Conservation (phyloP, 2,329 filamentous ascomycete species). For the Escovopsis sp. region DNA sequence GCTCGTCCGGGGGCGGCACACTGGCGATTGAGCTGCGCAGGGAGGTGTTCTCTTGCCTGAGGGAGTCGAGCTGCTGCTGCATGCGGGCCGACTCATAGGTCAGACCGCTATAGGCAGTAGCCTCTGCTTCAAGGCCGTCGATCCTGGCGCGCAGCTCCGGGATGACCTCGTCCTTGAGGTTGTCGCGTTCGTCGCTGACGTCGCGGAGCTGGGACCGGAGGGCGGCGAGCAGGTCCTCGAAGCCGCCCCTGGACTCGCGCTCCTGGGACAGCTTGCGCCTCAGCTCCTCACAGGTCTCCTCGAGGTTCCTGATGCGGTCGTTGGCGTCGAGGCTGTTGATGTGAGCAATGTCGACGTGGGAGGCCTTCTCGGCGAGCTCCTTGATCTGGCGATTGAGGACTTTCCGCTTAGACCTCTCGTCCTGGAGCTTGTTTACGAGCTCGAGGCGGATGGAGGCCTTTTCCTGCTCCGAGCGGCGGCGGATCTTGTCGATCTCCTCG, state of each 20-base stretch:
- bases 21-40: constrained; percentile 26
- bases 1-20: constrained; percentile 7
- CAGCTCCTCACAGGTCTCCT: constrained; percentile 66
- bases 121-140: constrained; percentile 63
- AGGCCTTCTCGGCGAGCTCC: constrained; percentile 63
- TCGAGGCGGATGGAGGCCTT: constrained; percentile 76
- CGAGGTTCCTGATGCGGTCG: constrained; percentile 59
- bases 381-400: constrained; percentile 73
- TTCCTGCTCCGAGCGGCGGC: constrained; percentile 77
- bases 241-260: constrained; percentile 74
- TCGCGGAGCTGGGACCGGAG: constrained; percentile 71
- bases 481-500: constrained; percentile 67
- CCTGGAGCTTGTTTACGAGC: constrained; percentile 71
- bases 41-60: constrained; percentile 52
- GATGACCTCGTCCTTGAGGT: constrained; percentile 75
- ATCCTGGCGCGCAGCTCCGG: constrained; percentile 62
- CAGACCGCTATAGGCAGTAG: constrained; percentile 54
- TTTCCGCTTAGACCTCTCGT: constrained; percentile 63
- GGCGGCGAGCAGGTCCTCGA: constrained; percentile 77
- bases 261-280: constrained; percentile 73
- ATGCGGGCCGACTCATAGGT: constrained; percentile 70
- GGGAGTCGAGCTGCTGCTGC: constrained; percentile 66
- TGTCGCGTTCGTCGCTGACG: constrained; percentile 77
- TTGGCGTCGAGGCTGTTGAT: constrained; percentile 40
- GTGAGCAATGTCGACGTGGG: constrained; percentile 40